Percentiles rank a stretch among this genome's conserved stretches.
These are phyloP conservation scores for Xerocomus spinulosus DNA, from an alignment of 768 basidiomycete genomes.

Conservation along the genomic window DNA sequence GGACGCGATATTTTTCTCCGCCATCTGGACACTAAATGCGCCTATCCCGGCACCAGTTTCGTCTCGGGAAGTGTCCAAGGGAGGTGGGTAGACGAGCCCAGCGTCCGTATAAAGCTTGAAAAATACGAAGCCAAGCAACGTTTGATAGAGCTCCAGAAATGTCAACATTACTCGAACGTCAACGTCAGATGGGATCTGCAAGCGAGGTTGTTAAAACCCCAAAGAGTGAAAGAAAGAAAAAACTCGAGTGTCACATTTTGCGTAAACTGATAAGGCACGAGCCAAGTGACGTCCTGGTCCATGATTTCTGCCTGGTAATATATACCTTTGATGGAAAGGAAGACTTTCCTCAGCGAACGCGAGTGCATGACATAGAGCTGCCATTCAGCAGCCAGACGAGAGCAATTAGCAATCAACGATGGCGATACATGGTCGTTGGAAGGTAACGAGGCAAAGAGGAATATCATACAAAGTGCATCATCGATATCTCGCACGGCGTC, in stretches of 20 bases:
- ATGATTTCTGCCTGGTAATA: constrained; percentile 97
- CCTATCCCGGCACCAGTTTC: constrained; percentile 85
- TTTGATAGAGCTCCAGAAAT: constrained; percentile 97
- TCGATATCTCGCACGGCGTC: constrained; percentile 96
- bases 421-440: constrained; percentile 78
- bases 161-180: constrained; percentile 98
- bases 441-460: constrained; percentile 88
- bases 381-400: constrained; percentile 91
- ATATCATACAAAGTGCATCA: constrained; percentile 93
- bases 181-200: constrained; percentile 87
- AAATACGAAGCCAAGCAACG: constrained; percentile 89
- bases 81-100: constrained; percentile 92
- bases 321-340: constrained; percentile 95
- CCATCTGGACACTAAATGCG: constrained; percentile 72
- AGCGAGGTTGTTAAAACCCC: constrained; percentile 7
- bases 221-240: constrained; percentile 2
- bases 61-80: constrained; percentile 76
- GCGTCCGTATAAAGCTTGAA: constrained; percentile 98
- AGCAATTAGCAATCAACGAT: constrained; percentile 85
- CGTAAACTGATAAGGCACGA: constrained; percentile 96
- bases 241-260: constrained; percentile 61
- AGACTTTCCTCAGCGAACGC: constrained; percentile 78
- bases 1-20: constrained; percentile 22
- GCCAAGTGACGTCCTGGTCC: constrained; percentile 91
- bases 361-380: constrained; percentile 93